These are phyloP conservation scores for Pezicula neosporulosa DNA, from an alignment of 2,329 filamentous ascomycete species.

Conservation along the genomic window DNA sequence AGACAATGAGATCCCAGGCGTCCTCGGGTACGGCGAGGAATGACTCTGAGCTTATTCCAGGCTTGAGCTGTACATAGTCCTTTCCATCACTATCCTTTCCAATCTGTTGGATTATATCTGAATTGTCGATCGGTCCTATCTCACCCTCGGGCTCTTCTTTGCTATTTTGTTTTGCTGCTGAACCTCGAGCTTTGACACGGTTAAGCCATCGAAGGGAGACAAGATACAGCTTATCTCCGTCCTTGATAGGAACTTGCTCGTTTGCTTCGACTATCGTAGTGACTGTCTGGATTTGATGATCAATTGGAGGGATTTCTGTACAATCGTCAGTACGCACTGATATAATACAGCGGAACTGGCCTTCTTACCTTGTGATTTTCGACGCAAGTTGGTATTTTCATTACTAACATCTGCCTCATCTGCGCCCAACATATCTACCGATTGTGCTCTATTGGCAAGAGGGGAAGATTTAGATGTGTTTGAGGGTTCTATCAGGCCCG, in stretches of 20 bases:
- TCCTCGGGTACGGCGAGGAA: slow-evolving; percentile 75
- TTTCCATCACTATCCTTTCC: slow-evolving; percentile 46
- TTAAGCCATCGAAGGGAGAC: slow-evolving; percentile 79
- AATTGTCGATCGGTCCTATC: slow-evolving; percentile 78
- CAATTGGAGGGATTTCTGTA: slow-evolving; percentile 42
- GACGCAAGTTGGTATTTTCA: not conserved
- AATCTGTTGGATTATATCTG: slow-evolving; percentile 68
- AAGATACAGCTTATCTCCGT: slow-evolving; percentile 73
- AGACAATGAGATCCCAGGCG: slow-evolving; percentile 77
- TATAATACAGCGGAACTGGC: not conserved
- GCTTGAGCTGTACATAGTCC: slow-evolving; percentile 70
- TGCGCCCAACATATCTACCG: slow-evolving; percentile 20
- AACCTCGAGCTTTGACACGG: slow-evolving; percentile 64
- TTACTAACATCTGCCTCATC: slow-evolving; percentile 6
- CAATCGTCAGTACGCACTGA: not conserved
- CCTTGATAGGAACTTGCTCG: slow-evolving; percentile 46
- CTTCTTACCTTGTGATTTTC: slow-evolving; percentile 7
- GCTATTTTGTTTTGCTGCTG: slow-evolving; percentile 52
- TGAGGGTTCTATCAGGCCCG: slow-evolving; percentile 7
- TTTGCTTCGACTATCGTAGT: slow-evolving; percentile 54
- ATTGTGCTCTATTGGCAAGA: slow-evolving; percentile 10
- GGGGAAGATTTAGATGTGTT: slow-evolving; percentile 4
- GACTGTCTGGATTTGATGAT: slow-evolving; percentile 74
- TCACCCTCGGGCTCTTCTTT: slow-evolving; percentile 59
- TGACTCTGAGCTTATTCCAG: slow-evolving; percentile 64